These are phyloP conservation scores for Didymella lethalis DNA, from an alignment of 2,329 filamentous ascomycete species.

Conservation along the genomic window DNA sequence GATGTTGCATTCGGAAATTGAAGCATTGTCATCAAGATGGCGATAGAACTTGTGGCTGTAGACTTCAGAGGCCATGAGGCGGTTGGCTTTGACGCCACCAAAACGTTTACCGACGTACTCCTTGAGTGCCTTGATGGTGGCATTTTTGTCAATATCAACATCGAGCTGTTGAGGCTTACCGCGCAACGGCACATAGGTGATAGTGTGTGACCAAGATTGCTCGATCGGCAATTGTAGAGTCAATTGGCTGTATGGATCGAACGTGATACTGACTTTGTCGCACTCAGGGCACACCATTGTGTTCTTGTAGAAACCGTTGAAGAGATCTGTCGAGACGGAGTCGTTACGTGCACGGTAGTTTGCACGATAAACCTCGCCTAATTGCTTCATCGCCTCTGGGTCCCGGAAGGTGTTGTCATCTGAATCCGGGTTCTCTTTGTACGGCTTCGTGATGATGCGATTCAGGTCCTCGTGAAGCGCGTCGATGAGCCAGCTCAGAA, in stretches of 20 bases:
- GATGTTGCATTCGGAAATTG: conserved; percentile 76
- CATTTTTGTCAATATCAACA: conserved; percentile 82
- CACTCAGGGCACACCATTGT: conserved; percentile 92
- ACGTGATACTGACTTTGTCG: conserved; percentile 96
- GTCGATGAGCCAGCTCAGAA: conserved; percentile 92
- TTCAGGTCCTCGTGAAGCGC: conserved; percentile 95
- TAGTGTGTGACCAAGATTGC: conserved; percentile 76
- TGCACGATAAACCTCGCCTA: conserved; percentile 88
- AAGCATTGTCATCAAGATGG: conserved; percentile 72
- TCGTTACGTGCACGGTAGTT: conserved; percentile 94
- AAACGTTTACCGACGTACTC: conserved; percentile 65
- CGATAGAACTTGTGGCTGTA: conserved; percentile 88
- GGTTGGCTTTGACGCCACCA: conserved; percentile 61
- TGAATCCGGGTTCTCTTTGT: conserved; percentile 96
- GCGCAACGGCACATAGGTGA: conserved; percentile 81
- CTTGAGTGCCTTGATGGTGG: conserved; percentile 73
- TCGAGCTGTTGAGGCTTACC: conserved; percentile 74
- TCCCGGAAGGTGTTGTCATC: conserved; percentile 95
- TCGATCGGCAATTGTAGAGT: conserved; percentile 90
- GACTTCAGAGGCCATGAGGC: conserved; percentile 81
- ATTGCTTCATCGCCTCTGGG: conserved; percentile 77
- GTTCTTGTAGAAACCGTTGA: conserved; percentile 98
- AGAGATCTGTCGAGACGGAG: conserved; percentile 92
- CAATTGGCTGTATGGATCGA: conserved; percentile 95
- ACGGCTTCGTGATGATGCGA: conserved; percentile 92